Base-by-base conservation (phyloP, 176 grass and related monocot genomes). In the Musa beccarii region DNA sequence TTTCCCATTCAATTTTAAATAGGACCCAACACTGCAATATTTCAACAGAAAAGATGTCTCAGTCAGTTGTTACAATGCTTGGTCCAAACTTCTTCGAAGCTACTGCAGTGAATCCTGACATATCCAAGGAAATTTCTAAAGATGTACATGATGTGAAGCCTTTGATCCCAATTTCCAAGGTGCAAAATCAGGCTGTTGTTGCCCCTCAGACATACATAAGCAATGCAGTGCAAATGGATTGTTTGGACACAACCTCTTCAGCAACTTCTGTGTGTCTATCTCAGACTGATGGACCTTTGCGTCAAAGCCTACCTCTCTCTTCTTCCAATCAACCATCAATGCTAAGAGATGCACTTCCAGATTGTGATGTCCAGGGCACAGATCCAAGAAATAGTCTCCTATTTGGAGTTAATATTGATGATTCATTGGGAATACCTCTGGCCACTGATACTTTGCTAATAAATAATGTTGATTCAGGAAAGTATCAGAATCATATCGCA, bases 251-350 rank as follows among this genome's bases (percentile, higher is more conserved):
- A 7, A 86, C 90, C 63, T 92, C 90, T 63, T 92, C 90, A 63
- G 90, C 84, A 67, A 92, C 90, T 73, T 92, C 90, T 10, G 84
- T 84, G 63, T 89, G 90, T 74, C 84, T 92, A 75, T 92, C 90
- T 75, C 90, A 89, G 73, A 72, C 86, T 80, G 86, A 92, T 67
- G 84, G 81, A 80, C 75, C 84, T 57, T 80, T 89, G 77, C 90
- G 80, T 75, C 90, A 92, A 62, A 86, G 76, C 79, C 84, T 89
- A 76, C 86, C 76, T 43, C 52, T 84, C 69, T 82, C 84, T 72
- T 92, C 86, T 67, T 89, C 89, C 81, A 86, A 86, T 84, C 86
- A 84, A 43, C 81, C 81, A 67, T 81, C 77, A 16, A 52, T 80
- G 52, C 76, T 89, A 64, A 82, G 82, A 77, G 84, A 84, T 72